These are phyloP conservation scores for Saccharomyces hybrid DNA, from an alignment of 1,139 yeast genomes.

Conservation along the genomic window DNA sequence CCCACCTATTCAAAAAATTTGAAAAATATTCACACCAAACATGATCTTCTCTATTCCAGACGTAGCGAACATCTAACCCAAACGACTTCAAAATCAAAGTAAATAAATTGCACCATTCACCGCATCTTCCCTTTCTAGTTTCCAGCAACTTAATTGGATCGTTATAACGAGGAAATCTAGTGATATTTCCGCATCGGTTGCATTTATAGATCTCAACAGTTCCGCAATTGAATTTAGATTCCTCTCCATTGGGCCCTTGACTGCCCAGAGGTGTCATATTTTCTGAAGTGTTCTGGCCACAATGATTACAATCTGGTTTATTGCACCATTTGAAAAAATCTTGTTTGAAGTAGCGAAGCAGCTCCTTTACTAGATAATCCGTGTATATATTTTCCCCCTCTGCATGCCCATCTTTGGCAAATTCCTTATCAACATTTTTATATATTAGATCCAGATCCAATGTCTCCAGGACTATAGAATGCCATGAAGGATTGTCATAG, in stretches of 20 bases:
- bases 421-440: conserved; percentile 31
- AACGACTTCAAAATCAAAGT: conserved; percentile 60
- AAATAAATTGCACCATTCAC: conserved; percentile 92
- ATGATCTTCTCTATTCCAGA: conserved; percentile 90
- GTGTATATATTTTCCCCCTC: conserved; percentile 44
- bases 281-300: conserved; percentile 36
- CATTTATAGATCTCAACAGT: conserved; percentile 61
- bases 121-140: conserved; percentile 74
- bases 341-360: conserved; percentile 68
- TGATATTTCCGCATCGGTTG: conserved; percentile 36
- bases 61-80: conserved; percentile 56
- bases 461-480: conserved; percentile 32
- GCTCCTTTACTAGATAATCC: conserved; percentile 61
- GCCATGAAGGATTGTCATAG: conserved; percentile 28
- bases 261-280: conserved; percentile 33
- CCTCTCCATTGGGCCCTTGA: conserved; percentile 37
- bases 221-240: conserved; percentile 38
- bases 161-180: conserved; percentile 71
- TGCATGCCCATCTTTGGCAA: conserved; percentile 20
- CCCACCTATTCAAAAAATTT: conserved; percentile 54
- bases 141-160: conserved; percentile 54
- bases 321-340: conserved; percentile 82
- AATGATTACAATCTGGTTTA: conserved; percentile 52
- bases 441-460: conserved; percentile 32
- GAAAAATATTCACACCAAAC: conserved; percentile 94